Base-by-base conservation (phyloP, 2,329 filamentous ascomycete species). In the Fusarium burgessii region DNA sequence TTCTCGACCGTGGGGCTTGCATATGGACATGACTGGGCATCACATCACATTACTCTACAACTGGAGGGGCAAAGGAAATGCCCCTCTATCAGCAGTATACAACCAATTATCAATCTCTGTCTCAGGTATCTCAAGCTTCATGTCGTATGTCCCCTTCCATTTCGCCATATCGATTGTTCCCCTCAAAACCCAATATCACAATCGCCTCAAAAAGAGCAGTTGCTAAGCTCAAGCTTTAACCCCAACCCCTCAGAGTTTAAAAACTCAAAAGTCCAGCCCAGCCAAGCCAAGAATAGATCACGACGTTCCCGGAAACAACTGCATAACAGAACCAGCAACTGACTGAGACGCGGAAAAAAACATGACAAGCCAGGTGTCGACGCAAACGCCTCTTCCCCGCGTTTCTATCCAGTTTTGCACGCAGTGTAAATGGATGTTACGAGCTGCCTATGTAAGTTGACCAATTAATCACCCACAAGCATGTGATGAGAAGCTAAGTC, bases 401-500 rank as follows among this genome's bases (percentile, higher is more conserved):
- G 87, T 98, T 57, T 91, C 91, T n/a, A 97, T 98, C 77, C 89
- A 92, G 73, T 98, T 93, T 83, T 98, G 95, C 83, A 97, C 93
- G 1, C 94, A 97, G 82, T 98, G 94, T 82, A 93, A 93, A 83
- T 97, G 94, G 94, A 93, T 96, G 88, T 83, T 97, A 14, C 85
- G 94, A 66, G 93, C 94, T 38, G 93, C 93, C 73, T 97, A 96
- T 81, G 93, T 95, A 88, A 74, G 88, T 81, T 46, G 46, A 47
- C 35, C 9, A 10, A 38, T 20, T 23, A n/a, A 35, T 17, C 18
- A 29, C 20, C 40, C 13, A 20, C 27, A 42, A 23, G 46, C 29
- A 9, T 35, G 47, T 38, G 47, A 50, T 29, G 20, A 50, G 47
- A 36, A 25, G 47, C 32, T 50, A 13, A 50, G 10, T 23, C 3